Conservation (phyloP, 176 grass and related monocot genomes). For the Carex parvula region DNA sequence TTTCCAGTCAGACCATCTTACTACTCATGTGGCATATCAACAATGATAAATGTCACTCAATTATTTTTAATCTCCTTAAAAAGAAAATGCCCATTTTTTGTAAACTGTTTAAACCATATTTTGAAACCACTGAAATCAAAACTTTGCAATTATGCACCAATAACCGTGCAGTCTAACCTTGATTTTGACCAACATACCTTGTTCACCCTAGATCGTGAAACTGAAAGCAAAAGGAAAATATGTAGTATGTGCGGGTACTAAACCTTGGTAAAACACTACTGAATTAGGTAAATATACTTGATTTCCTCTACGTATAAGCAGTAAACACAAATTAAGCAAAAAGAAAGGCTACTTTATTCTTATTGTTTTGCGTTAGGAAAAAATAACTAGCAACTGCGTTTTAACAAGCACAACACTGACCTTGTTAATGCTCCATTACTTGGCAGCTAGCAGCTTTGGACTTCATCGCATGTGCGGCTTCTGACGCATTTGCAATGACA, state of each 20-base stretch:
- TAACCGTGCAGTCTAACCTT: background rate
- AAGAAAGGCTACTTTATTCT: background rate
- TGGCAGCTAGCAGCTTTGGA: constrained; percentile 85
- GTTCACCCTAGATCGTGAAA: background rate
- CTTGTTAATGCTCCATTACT: constrained; percentile 10
- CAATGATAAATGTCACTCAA: background rate
- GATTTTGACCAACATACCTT: background rate
- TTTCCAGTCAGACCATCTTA: background rate
- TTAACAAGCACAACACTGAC: background rate
- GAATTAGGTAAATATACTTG: background rate
- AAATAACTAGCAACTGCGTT: background rate
- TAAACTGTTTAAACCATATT: background rate
- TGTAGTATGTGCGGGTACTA: too few species aligned
- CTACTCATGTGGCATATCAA: background rate
- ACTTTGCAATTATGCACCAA: background rate
- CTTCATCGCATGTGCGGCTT: constrained; percentile 86
- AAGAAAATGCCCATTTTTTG: background rate
- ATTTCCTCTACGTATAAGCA: background rate
- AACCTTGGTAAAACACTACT: background rate
- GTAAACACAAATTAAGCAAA: background rate
- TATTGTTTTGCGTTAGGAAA: background rate
- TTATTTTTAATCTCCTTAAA: background rate
- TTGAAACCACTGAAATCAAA: background rate
- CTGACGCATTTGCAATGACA: constrained; percentile 99
- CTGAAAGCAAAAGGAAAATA: background rate